Evolutionary conservation across 164 flowering plant species (phyloP), one percentile per base, ranked within the genome.

Genomic region (Vitis vinifera): DNA sequence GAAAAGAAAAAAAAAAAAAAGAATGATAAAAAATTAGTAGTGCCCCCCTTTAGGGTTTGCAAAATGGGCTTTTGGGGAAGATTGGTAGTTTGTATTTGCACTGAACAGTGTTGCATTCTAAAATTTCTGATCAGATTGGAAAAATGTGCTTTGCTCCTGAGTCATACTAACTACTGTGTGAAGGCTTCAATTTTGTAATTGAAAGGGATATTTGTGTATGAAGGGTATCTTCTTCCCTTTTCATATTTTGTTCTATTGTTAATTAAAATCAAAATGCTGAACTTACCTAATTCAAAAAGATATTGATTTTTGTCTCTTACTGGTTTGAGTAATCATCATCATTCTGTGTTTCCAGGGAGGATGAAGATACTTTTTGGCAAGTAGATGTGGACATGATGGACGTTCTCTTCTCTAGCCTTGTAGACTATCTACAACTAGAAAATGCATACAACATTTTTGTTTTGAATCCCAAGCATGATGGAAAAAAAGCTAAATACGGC

Each of bases 311-410:
- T 65, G 13, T 59, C 13, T 49, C 63, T 14, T 30, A 23, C 0
- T 62, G 30, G 7, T 66, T 53, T 66, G 27, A 60, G 23, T 61
- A 50, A 15, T 30, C 47, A 10, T 61, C 30, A 62, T 29, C 53
- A 31, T 55, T 63, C 4, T 19, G 62, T 64, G 58, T 56, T 70
- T 58, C 17, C 88, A 94, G 98, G 79, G 87, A 81, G 71, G 83
- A 76, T 23, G 81, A 60, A 44, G 75, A 71, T 78, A 81, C 75
- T 68, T 75, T 88, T 67, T 88, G 93, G 93, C 99, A 95, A 85
- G 97, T 95, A 29, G 97, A 95, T 73, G 79, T 89, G 78, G 96
- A 90, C 75, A 77, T 81, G 78, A 90, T 93, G 88, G 93, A 87
- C 69, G 84, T 76, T 75, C 73, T 95, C 75, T 86, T 88, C 78